Evolutionary conservation across 2,329 filamentous ascomycete species (phyloP), one percentile per base, ranked within the genome.

Genomic region (Beauveria varroae): DNA sequence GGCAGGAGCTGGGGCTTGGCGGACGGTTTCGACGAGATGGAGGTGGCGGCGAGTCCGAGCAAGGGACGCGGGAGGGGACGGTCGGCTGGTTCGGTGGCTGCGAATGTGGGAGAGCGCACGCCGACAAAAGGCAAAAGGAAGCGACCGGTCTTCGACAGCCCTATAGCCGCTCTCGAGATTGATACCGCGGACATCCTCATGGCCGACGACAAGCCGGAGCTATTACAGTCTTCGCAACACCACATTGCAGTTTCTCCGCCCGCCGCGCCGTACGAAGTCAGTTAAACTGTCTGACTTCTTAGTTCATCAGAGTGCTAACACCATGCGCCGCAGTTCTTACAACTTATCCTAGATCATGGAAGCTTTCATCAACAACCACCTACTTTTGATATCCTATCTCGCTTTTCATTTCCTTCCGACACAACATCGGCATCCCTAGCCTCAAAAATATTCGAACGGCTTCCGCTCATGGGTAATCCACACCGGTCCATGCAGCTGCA

Each of bases 21-120:
- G 1, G 90, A 95, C 72, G 90, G 90, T 0, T 95, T 95, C 67
- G 89, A 93, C 63, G 85, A 90, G 63, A 76, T 84, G 64, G 83
- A 86, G 64, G 76, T 84, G 60, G 76, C 78, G 8, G 70, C 72
- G 5, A 86, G 83, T 61, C 83, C 83, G 0, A 80, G 73, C 68
- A 84, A 82, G 66, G 77, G 76, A 1, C 75, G 78, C 57, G 73
- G 76, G 57, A 70, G 68, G 65, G 74, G 65, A 65, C 66, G 78
- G 71, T 64, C 77, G 58, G 70, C 72, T 0, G 76, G 76, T 0
- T 72, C 79, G 0, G 74, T 81, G 2, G 76, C 79, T 3, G 69
- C 73, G 16, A 73, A 78, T 24, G 71, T 81, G 4, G 74, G 74
- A 0, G 82, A 85, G 65, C 76, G 80, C 63, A 85, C 83, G 3